These are phyloP conservation scores for Globisporangium rhizosaccharum DNA, from an alignment of 352 stramenopile genomes.

Conservation along the genomic window DNA sequence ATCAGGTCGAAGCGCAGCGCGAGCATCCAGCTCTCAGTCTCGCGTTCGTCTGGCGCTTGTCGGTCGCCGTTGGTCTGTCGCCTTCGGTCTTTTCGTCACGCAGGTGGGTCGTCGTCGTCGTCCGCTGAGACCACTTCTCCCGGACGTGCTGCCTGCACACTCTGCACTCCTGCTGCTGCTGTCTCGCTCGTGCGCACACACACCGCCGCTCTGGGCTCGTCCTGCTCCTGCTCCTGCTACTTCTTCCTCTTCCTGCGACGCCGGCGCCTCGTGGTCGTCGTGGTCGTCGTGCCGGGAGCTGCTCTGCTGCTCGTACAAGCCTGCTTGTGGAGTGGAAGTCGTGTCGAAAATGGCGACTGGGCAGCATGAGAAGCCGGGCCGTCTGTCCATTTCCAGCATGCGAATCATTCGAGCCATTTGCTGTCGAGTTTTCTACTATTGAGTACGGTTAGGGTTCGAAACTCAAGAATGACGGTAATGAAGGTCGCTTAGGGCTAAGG, in stretches of 20 bases:
- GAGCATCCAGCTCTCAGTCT: slow-evolving; percentile 2
- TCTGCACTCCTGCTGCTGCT: not conserved
- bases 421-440: too few species aligned
- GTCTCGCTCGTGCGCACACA: not conserved
- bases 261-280: not conserved
- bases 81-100: not conserved
- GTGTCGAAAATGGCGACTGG: too few species aligned
- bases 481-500: too few species aligned
- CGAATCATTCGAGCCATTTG: too few species aligned
- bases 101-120: not conserved
- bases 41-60: not conserved
- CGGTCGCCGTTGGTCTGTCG: not conserved
- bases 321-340: too few species aligned
- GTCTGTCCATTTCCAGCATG: too few species aligned
- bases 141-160: slow-evolving; percentile 4
- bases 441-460: too few species aligned
- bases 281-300: not conserved
- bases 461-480: too few species aligned
- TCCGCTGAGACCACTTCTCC: slow-evolving; percentile 20
- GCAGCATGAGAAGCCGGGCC: too few species aligned
- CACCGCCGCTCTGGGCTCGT: not conserved
- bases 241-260: slow-evolving; percentile 1
- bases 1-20: slow-evolving; percentile 11
- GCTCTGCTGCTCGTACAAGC: too few species aligned
- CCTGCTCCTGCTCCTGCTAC: not conserved